A percentile compares a stretch with the other conserved stretches of the same genome.
Evolutionary conservation across 2,329 filamentous ascomycete genomes (phyloP).

Genomic region (Aspergillus sp.): DNA sequence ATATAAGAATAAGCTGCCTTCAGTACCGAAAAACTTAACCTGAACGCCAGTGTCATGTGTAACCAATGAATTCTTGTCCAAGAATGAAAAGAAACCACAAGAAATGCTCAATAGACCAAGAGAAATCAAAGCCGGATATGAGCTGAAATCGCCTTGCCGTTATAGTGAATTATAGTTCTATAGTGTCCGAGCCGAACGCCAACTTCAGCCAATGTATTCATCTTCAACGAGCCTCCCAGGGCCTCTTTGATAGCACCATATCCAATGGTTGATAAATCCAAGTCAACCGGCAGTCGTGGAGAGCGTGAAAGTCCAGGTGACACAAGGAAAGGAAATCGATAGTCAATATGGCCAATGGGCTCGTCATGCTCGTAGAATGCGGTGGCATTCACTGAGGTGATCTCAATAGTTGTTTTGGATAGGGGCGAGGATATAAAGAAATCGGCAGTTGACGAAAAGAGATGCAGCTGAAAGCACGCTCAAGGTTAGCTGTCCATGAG

Average conservation of each 20-base stretch:
- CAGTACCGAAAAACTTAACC: neutral
- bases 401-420: conserved; percentile 61
- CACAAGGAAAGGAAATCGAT: conserved; percentile 66
- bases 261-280: conserved; percentile 69
- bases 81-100: conserved; percentile 1
- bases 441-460: conserved; percentile 77
- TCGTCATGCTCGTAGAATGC: conserved; percentile 78
- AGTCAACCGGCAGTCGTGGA: conserved; percentile 73
- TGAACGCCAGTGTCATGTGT: neutral
- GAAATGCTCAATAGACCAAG: conserved; percentile 1
- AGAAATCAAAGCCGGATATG: neutral
- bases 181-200: conserved; percentile 69
- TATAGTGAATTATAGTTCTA: conserved; percentile 64
- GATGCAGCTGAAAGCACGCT: conserved; percentile 52
- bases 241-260: conserved; percentile 76
- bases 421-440: conserved; percentile 80
- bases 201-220: conserved; percentile 72
- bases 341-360: conserved; percentile 68
- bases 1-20: neutral
- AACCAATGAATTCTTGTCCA: neutral
- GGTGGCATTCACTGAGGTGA: conserved; percentile 75
- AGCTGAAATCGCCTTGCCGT: conserved; percentile 63
- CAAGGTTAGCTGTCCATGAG: conserved; percentile 6
- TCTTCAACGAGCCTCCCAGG: conserved; percentile 68
- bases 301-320: conserved; percentile 66